Base-by-base conservation (phyloP, 352 stramenopile species). In the Globisporangium megalacanthum region DNA sequence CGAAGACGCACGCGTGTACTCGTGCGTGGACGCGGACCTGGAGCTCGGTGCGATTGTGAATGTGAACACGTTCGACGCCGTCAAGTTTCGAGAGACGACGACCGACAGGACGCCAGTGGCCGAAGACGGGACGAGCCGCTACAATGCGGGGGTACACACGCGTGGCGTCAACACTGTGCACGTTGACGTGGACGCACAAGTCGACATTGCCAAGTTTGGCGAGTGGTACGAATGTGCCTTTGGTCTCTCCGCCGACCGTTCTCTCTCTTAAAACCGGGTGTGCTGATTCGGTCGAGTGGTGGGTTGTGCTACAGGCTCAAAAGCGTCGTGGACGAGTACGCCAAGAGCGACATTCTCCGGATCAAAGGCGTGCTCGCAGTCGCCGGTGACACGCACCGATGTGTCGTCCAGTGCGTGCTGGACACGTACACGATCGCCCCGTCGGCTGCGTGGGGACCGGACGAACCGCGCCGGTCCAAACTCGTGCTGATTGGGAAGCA, bases 391-490 rank as follows among this genome's bases (percentile, higher is more conserved):
- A 58, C 68, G 22, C 68, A 60, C 5, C 68, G 71, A 8, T 91
- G 81, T 47, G 67, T 91, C 31, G 66, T 91, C 0, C 81, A 91
- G 51, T 77, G 81, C 42, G 78, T 89, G 14, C 53, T 89, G 22
- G 81, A 91, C 56, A 91, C 78, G 47, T 91, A 87, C 55, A 91
- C 78, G 45, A 85, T 89, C 47, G 77, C 81, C 2, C 81, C 77
- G 42, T 72, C 77, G 17, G 45, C 61, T 8, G 47, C 58, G 0
- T 86, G 75, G 71, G 49, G 65, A n/a, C 17, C 39, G 11, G 39
- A 49, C 14, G 74, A 86, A 52, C 52, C 63, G 50, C 72, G 70
- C 6, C 42, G 65, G n/a, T 84, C 68, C 9, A 73, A 73, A 22
- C 68, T 91, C 42, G 81, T 91, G 13, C 49, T 91, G 19, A 91